Evolutionary conservation across 2,329 filamentous ascomycete genomes (phyloP), one percentile per base, ranked within the genome.

Genomic region (Salinomyces thailandicus): DNA sequence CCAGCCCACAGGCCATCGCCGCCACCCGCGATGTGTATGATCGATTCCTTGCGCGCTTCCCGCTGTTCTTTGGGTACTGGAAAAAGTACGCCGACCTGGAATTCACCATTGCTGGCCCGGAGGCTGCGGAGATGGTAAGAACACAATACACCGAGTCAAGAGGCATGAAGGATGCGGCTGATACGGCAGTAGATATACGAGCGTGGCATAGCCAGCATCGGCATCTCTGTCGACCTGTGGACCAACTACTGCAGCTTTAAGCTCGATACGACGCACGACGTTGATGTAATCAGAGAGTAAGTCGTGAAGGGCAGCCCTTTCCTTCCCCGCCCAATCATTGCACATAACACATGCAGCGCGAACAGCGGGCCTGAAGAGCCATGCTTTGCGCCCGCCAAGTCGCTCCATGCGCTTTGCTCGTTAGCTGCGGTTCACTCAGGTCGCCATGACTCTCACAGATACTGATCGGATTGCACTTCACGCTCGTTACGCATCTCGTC

Each of bases 201-300:
- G 66, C 78, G 91, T 60, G 91, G 91, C 49, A 82, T 94, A 53
- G 85, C 87, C 29, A 91, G 85, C 63, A 86, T 96, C 55, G 81
- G 82, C 38, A 85, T 84, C 57, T 96, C 89, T 22, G 87, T 95
- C 54, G 91, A 98, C 60, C 71, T 98, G 42, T 98, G 91, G 91
- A 83, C 85, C 36, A 87, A 93, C 55, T 98, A 95, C 68, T 96
- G 89, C 68, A 76, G 79, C 54, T 96, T 96, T 76, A 96, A 96
- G 63, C 86, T 91, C 67, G 86, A 96, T 61, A 96, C 91, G 39
- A 91, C 84, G 51, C 91, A 98, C 66, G 86, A 93, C 59, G 75
- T 85, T 54, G 84, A 93, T 60, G 74, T 93, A 63, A 93, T 95
- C 68, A 81, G 91, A 93, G 91, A 96, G 91, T 98, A 94, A 96